Base-by-base conservation (phyloP, 1,139 yeast species). In the Debaryomyces psychrophilus region DNA sequence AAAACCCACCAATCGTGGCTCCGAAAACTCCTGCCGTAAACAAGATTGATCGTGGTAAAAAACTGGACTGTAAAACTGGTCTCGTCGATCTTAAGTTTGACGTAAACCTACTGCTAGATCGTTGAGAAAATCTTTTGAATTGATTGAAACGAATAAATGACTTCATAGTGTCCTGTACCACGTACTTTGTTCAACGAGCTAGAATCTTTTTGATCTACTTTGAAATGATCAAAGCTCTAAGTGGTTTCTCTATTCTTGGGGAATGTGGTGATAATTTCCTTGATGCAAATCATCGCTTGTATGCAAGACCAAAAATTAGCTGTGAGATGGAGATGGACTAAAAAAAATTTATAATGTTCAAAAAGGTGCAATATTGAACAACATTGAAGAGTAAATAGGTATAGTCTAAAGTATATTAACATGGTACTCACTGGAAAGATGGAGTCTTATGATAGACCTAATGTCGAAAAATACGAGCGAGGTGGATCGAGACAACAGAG, bases 1-100 rank as follows among this genome's bases (percentile, higher is more conserved):
- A 85, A 17, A 57, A 50, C 6, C 63, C 67, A 9, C 62, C 69
- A 26, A 62, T 61, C 3, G 61, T 53, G 11, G 63, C 65, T 6
- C 64, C 71, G 7, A 61, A 56, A 5, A 61, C 46, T 2, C 69
- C 73, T 12, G 58, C 57, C 11, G 61, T 50, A 11, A 58, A 49
- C 2, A 55, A 44, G 20, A 69, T 41, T 6, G 71, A 61, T 11
- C 62, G 52, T 2, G 76, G 73, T 11, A 69, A 20, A n/a, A 69
- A 29, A 31, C 68, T 60, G 8, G 69, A 52, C 41, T 54, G 54
- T 43, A 53, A 50, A 39, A 46, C 36, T 34, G 46, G 43, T 33
- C 35, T 41, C 23, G 15, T 40, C 37, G 33, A 17, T 12, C 23
- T 37, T n/a, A 38, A 17, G 15, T 28, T 38, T 15, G 41, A 38